phyloP scores from a whole-genome alignment of 352 stramenopile species.

The Lagenidium sp. region DNA sequence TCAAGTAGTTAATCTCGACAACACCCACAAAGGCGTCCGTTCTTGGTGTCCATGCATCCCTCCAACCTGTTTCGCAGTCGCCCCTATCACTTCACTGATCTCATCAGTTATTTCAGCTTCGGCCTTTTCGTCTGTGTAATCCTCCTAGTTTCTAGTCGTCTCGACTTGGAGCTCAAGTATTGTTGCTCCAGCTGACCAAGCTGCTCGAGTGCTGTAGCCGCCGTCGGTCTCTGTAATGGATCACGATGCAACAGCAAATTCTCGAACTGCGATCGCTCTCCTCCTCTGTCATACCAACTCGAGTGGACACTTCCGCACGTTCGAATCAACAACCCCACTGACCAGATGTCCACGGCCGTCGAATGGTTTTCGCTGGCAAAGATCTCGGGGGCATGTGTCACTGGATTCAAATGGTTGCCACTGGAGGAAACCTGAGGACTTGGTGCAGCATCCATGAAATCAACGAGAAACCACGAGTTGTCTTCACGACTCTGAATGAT shows the following conservation, averaged over 20 bases:
- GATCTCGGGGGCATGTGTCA: constrained; percentile 5
- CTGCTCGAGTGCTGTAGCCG: constrained; percentile 9
- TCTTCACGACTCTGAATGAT: constrained; percentile 1
- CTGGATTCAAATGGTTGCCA: constrained; percentile 5
- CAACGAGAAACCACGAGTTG: constrained; percentile 7
- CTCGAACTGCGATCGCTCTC: constrained; percentile 5
- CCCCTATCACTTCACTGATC: no score
- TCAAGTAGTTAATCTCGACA: no score
- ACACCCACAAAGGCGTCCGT: no score
- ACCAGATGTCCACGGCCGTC: constrained; percentile 7
- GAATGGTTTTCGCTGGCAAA: constrained; percentile 1
- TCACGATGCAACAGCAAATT: constrained; percentile 5
- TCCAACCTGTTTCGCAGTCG: no score
- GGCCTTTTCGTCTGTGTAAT: no score
- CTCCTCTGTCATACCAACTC: constrained; percentile 7
- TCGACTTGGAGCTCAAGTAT: no score
- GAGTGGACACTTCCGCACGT: constrained; percentile 2
- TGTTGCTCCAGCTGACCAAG: no score
- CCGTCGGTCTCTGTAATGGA: constrained; percentile 2
- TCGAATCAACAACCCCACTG: constrained; percentile 7
- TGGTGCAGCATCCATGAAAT: constrained; percentile 8
- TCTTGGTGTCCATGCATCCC: no score
- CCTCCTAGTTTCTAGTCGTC: no score
- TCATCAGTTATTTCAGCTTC: no score
- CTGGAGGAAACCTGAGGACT: constrained; percentile 8